Percentiles rank a stretch among this genome's conserved stretches.
phyloP scores from a whole-genome alignment of 768 basidiomycete genomes.

The Agrocybe pediades region DNA sequence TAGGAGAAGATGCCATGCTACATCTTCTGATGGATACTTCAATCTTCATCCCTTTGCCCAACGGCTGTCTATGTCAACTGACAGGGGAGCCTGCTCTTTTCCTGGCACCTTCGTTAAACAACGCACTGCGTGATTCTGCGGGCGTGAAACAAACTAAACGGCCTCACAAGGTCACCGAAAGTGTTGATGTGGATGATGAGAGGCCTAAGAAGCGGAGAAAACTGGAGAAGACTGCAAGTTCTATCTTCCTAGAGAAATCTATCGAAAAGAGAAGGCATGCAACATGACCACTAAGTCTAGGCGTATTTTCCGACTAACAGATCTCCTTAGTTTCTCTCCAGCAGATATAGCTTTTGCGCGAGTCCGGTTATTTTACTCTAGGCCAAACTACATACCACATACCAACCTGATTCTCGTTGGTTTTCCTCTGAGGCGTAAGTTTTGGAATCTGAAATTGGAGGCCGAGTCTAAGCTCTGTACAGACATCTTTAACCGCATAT shows the following conservation, averaged over 20 bases:
- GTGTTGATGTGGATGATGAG: constrained; percentile 10
- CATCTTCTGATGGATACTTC: constrained; percentile 77
- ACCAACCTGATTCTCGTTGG: constrained; percentile 57
- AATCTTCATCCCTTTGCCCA: constrained; percentile 76
- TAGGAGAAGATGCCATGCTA: constrained; percentile 76
- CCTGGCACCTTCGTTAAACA: constrained; percentile 23
- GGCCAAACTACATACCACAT: constrained; percentile 55
- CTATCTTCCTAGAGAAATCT: neutral
- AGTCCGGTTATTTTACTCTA: constrained; percentile 66
- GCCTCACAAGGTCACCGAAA: constrained; percentile 11
- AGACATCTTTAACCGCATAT: constrained; percentile 71
- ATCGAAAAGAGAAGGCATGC: neutral
- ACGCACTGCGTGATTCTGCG: neutral
- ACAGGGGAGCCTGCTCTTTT: constrained; percentile 69
- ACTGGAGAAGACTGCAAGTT: constrained; percentile 7
- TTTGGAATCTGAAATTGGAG: neutral
- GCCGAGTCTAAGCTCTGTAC: neutral
- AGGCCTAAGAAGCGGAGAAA: constrained; percentile 32
- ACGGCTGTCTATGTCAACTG: constrained; percentile 84
- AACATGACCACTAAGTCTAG: neutral
- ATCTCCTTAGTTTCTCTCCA: constrained; percentile 38
- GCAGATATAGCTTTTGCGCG: constrained; percentile 56
- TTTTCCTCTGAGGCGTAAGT: constrained; percentile 67
- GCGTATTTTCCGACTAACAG: neutral
- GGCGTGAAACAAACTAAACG: neutral